Conservation (phyloP, 441 rosid genomes). For the Hura crepitans region DNA sequence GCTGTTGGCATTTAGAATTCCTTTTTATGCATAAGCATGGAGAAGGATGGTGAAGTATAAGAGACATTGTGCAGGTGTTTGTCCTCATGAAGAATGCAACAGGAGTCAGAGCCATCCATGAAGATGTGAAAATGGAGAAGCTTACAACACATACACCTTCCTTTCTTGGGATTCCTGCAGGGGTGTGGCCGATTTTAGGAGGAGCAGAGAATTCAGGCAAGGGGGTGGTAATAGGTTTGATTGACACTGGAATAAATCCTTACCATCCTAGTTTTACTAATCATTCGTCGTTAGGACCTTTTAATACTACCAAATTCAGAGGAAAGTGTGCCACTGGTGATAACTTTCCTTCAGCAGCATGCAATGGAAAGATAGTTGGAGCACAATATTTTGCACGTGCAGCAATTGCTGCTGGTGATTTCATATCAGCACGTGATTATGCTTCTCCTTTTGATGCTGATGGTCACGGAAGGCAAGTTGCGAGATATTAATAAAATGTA, state of each 20-base stretch:
- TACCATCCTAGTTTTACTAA: constrained; percentile 43
- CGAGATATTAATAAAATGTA: neutral
- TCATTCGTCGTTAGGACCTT: constrained; percentile 15
- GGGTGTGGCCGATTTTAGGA: constrained; percentile 43
- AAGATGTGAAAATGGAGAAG: constrained; percentile 47
- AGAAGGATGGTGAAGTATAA: constrained; percentile 3
- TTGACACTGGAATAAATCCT: constrained; percentile 52
- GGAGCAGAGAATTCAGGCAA: constrained; percentile 42
- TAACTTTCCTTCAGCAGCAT: constrained; percentile 37
- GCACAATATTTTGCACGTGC: constrained; percentile 52
- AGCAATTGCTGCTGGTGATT: constrained; percentile 49
- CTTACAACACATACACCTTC: constrained; percentile 46
- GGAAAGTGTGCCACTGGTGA: constrained; percentile 41
- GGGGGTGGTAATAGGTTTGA: constrained; percentile 46
- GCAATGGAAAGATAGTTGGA: constrained; percentile 46
- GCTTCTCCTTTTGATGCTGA: constrained; percentile 54
- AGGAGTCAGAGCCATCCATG: constrained; percentile 39
- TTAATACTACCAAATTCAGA: constrained; percentile 30
- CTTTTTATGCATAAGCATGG: neutral
- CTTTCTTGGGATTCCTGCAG: constrained; percentile 42
- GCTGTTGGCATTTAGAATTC: neutral
- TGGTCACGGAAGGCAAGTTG: constrained; percentile 58
- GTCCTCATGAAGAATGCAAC: constrained; percentile 29
- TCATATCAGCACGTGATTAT: constrained; percentile 39
- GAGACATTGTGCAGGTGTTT: constrained; percentile 27